phyloP scores from a whole-genome alignment of 495 filamentous ascomycete species.

The Penicillium goetzii region DNA sequence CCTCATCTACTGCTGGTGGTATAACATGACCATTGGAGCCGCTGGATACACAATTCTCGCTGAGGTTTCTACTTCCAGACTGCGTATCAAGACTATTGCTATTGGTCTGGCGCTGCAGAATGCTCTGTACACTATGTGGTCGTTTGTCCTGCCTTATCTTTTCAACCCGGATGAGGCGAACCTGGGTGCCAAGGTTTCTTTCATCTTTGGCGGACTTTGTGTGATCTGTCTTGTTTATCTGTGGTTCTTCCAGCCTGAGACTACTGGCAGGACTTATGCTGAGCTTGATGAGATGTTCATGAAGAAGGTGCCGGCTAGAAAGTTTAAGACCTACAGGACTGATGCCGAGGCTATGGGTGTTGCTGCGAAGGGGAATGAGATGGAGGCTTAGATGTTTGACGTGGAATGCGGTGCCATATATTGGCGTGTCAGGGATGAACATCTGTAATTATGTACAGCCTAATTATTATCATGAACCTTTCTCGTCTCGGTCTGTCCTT shows the following conservation, averaged over 20 bases:
- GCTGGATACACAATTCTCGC: constrained; percentile 37
- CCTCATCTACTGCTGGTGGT: constrained; percentile 32
- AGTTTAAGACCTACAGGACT: constrained; percentile 22
- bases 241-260: constrained; percentile 27
- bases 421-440: too few species aligned
- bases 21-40: constrained; percentile 39
- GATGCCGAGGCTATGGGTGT: constrained; percentile 23
- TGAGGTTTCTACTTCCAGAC: constrained; percentile 32
- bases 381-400: neutral
- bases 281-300: constrained; percentile 29
- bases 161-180: constrained; percentile 24
- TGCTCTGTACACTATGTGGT: constrained; percentile 32
- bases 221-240: constrained; percentile 25
- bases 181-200: constrained; percentile 21
- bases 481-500: neutral
- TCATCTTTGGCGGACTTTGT: constrained; percentile 29
- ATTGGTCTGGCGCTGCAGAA: constrained; percentile 36
- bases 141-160: constrained; percentile 28
- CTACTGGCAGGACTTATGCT: constrained; percentile 19
- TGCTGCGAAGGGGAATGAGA: constrained; percentile 10
- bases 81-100: constrained; percentile 38
- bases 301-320: constrained; percentile 22
- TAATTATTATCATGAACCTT: neutral
- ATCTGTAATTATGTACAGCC: neutral
- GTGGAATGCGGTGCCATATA: too few species aligned